phyloP scores from a whole-genome alignment of 1,284 basidiomycete species.

The Pterulicium gracile region DNA sequence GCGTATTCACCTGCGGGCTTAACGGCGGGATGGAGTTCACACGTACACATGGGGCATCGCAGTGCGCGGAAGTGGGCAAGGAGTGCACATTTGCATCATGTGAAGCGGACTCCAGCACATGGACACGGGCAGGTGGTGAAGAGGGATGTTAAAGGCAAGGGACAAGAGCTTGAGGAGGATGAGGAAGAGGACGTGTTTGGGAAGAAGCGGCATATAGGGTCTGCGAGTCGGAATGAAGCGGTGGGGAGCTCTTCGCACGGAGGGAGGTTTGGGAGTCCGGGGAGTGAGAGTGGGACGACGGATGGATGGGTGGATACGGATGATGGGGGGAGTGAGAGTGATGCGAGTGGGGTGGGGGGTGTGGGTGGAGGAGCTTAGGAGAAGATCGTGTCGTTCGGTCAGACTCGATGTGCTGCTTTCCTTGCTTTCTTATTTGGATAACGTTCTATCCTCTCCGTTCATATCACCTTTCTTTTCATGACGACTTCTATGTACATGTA shows the following conservation, averaged over 20 bases:
- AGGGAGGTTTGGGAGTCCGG: constrained; percentile 7
- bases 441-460: too few species aligned
- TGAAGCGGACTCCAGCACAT: constrained; percentile 19
- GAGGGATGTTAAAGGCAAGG: too few species aligned
- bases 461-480: too few species aligned
- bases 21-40: too few species aligned
- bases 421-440: not conserved
- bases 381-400: not conserved
- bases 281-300: constrained; percentile 8
- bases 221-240: not conserved
- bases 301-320: constrained; percentile 27
- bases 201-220: not conserved
- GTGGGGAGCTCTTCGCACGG: constrained; percentile 8
- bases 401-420: not conserved
- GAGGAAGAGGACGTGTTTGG: not conserved
- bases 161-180: not conserved
- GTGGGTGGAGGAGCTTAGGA: not conserved
- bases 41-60: not conserved
- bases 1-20: too few species aligned
- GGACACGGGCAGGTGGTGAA: too few species aligned
- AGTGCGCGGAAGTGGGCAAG: constrained; percentile 49
- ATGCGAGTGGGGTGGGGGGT: constrained; percentile 3
- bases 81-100: constrained; percentile 64
- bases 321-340: constrained; percentile 16
- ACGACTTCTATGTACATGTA: too few species aligned